These are phyloP conservation scores for Aurantiochytrium sp. DNA, from an alignment of 108 stramenopile species.

Conservation along the genomic window DNA sequence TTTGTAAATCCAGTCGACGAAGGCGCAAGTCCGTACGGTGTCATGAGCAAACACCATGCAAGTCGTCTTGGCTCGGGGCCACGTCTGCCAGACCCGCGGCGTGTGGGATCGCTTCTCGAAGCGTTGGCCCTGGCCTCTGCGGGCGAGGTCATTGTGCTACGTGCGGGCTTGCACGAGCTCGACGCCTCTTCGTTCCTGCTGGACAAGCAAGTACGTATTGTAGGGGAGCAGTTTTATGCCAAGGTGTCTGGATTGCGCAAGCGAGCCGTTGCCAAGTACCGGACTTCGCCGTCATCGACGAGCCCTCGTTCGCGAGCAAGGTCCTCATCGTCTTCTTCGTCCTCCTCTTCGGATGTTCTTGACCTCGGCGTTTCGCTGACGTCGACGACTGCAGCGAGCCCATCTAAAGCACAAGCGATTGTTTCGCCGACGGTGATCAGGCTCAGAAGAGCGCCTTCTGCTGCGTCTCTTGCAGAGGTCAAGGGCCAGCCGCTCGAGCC, in stretches of 20 bases:
- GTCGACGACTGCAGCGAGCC: not conserved
- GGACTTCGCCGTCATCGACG: not conserved
- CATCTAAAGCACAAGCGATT: not conserved
- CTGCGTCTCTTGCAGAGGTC: not conserved
- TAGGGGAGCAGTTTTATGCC: not conserved
- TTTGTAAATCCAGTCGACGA: not conserved
- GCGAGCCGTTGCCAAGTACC: not conserved
- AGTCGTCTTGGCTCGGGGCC: not conserved
- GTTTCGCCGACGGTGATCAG: not conserved
- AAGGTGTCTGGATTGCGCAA: not conserved
- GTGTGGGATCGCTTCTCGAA: not conserved
- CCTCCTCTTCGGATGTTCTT: not conserved
- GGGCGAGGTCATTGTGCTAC: slow-evolving; percentile 1
- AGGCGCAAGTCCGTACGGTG: not conserved
- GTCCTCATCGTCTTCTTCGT: not conserved
- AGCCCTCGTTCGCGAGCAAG: not conserved
- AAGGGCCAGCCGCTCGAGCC: not conserved
- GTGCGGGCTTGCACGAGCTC: not conserved
- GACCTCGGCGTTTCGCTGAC: not conserved
- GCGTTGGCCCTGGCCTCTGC: not conserved
- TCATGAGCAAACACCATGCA: not conserved
- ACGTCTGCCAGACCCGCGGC: not conserved
- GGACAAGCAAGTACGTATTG: not conserved
- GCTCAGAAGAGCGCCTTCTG: not conserved
- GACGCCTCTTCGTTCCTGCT: not conserved